phyloP scores from a whole-genome alignment of 2,329 filamentous ascomycete genomes.

The Byssothecium circinans region DNA sequence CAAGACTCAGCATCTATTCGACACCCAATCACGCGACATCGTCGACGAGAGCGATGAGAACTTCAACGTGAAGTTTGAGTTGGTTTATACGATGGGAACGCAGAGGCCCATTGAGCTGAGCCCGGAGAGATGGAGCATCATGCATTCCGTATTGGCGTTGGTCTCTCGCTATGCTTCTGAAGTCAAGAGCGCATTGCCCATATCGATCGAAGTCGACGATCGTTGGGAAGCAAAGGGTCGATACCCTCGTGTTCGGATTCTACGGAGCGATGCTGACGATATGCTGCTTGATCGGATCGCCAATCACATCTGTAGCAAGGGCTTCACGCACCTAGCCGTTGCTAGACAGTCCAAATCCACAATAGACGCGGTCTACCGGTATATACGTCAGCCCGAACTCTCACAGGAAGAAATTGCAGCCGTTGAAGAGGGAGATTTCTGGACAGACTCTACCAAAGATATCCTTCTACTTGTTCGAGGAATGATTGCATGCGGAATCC shows the following conservation, averaged over 20 bases:
- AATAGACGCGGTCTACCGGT: slow-evolving; percentile 43
- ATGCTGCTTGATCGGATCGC: slow-evolving; percentile 29
- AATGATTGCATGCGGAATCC: slow-evolving; percentile 58
- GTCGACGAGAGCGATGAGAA: slow-evolving; percentile 69
- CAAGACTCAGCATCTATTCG: slow-evolving; percentile 50
- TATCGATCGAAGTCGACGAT: slow-evolving; percentile 49
- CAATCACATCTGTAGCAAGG: slow-evolving; percentile 47
- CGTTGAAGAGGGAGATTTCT: slow-evolving; percentile 36
- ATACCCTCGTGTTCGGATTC: slow-evolving; percentile 56
- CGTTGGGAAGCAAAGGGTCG: slow-evolving; percentile 28
- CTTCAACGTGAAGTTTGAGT: slow-evolving; percentile 62
- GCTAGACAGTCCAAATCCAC: slow-evolving; percentile 34
- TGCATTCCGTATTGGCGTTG: slow-evolving; percentile 56
- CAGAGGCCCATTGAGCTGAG: slow-evolving; percentile 56
- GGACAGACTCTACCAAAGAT: slow-evolving; percentile 35
- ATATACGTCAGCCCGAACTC: slow-evolving; percentile 49
- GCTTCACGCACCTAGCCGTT: slow-evolving; percentile 51
- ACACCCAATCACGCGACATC: slow-evolving; percentile 55
- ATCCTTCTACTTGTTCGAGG: slow-evolving; percentile 56
- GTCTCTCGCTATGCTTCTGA: slow-evolving; percentile 39
- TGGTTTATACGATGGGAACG: slow-evolving; percentile 64
- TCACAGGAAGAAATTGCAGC: slow-evolving; percentile 30
- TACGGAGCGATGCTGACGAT: slow-evolving; percentile 45
- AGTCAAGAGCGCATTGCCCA: slow-evolving; percentile 36
- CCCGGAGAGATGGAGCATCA: slow-evolving; percentile 59